Conservation (phyloP, 1,139 yeast genomes). For the Yamadazyma kanchanaburiensis region DNA sequence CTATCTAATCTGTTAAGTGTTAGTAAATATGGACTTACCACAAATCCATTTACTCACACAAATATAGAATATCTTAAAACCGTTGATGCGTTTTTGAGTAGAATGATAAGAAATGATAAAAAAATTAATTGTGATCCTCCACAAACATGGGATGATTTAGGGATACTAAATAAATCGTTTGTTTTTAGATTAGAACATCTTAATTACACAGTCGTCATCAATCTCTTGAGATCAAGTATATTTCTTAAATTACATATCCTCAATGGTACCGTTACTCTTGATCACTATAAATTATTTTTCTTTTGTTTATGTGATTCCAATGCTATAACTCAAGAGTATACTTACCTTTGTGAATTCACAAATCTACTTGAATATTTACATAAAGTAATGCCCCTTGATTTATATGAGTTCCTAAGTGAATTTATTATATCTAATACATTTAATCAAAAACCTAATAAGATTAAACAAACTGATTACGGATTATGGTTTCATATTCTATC, state of each 20-base stretch:
- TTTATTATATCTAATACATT: neutral
- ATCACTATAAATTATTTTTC: constrained; percentile 8
- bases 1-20: too few relatives aligned
- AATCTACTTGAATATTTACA: constrained; percentile 2
- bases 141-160: too few relatives aligned
- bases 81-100: neutral
- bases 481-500: constrained; percentile 3
- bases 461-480: constrained; percentile 1
- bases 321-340: constrained; percentile 9
- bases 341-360: constrained; percentile 9
- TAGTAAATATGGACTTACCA: neutral
- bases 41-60: neutral
- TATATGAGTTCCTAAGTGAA: constrained; percentile 1
- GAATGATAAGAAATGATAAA: neutral
- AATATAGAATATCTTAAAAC: neutral
- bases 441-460: constrained; percentile 1
- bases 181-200: constrained; percentile 3
- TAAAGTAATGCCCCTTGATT: constrained; percentile 2
- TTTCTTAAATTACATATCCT: constrained; percentile 5
- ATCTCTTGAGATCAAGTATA: constrained; percentile 6
- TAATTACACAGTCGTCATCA: constrained; percentile 4
- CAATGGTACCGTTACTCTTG: neutral
- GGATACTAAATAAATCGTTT: too few relatives aligned
- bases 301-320: constrained; percentile 17
- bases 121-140: too few relatives aligned